Evolutionary conservation across 2,329 filamentous ascomycete species (phyloP).

Genomic region (Rutstroemia sp.): DNA sequence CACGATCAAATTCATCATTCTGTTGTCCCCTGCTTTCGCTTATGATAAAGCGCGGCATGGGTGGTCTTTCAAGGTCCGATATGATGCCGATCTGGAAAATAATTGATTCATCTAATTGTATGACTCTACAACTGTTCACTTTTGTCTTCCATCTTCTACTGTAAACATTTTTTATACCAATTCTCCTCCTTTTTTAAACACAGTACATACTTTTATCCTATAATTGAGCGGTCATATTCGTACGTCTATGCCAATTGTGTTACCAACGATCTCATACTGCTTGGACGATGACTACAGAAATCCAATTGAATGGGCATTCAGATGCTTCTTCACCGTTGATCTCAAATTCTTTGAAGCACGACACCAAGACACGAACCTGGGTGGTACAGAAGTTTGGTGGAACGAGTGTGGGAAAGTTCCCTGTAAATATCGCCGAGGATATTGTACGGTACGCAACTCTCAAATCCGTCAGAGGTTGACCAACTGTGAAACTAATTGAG

Average conservation of each 20-base stretch:
- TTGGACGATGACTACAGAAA: slow-evolving; percentile 18
- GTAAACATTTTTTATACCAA: background rate
- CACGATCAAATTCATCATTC: too few relatives aligned
- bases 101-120: slow-evolving; percentile 1
- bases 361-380: slow-evolving; percentile 46
- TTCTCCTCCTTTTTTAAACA: background rate
- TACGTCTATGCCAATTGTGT: background rate
- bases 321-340: slow-evolving; percentile 11
- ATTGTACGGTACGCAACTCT: slow-evolving; percentile 51
- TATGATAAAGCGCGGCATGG: background rate
- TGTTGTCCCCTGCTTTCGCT: background rate
- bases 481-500: slow-evolving; percentile 6
- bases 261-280: background rate
- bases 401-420: slow-evolving; percentile 92
- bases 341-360: slow-evolving; percentile 19
- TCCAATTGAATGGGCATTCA: slow-evolving; percentile 13
- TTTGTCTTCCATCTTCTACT: background rate
- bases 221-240: background rate
- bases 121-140: background rate
- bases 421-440: slow-evolving; percentile 63
- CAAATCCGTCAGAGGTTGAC: slow-evolving; percentile 1
- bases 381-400: slow-evolving; percentile 93
- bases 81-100: slow-evolving; percentile 6
- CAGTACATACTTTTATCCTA: background rate
- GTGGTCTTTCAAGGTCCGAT: slow-evolving; percentile 1